Evolutionary conservation across 1,284 basidiomycete species (phyloP), one percentile per base, ranked within the genome.

Genomic region (Earliella scabrosa): DNA sequence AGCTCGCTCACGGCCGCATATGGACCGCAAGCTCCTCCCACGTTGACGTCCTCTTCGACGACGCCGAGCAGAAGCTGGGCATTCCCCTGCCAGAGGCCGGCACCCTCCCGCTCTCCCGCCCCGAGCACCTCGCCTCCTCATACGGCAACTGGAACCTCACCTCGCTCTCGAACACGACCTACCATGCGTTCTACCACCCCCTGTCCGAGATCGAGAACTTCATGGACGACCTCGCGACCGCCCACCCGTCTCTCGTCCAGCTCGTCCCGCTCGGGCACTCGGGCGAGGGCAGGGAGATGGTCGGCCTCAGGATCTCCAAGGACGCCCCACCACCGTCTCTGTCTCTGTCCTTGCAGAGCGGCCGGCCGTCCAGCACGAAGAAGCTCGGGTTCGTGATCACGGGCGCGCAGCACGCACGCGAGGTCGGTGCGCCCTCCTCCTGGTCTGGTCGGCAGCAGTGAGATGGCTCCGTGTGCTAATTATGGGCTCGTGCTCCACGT

Each of bases 401-500:
- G 6, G 88, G 88, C 9, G 88, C 90, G 0, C 89, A 92, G 66
- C 92, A 94, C 71, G 89, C 90, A 21, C 79, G 92, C 45, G 61
- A 66, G 54, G 60, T 60, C 18, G 26, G 57, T 50, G n/a, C 14
- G 16, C 23, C 9, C 32, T n/a, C 23, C 18, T 34, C 24, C 21
- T 56, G 36, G n/a, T 13, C 18, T 49, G 10, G n/a, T n/a, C 47
- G 29, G n/a, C n/a, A n/a, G n/a, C n/a, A n/a, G n/a, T n/a, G n/a
- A n/a, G n/a, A n/a, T 26, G n/a, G 1, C 18, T 46, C 45, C 27
- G 20, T 29, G 27, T 10, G 39, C 39, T 41, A 24, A 41, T 24
- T 24, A 27, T n/a, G n/a, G n/a, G n/a, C n/a, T n/a, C n/a, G n/a
- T n/a, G n/a, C n/a, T n/a, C n/a, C n/a, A n/a, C n/a, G n/a, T n/a